Base-by-base conservation (phyloP, 345 rosid species). In the Diplotaxis tenuifolia region DNA sequence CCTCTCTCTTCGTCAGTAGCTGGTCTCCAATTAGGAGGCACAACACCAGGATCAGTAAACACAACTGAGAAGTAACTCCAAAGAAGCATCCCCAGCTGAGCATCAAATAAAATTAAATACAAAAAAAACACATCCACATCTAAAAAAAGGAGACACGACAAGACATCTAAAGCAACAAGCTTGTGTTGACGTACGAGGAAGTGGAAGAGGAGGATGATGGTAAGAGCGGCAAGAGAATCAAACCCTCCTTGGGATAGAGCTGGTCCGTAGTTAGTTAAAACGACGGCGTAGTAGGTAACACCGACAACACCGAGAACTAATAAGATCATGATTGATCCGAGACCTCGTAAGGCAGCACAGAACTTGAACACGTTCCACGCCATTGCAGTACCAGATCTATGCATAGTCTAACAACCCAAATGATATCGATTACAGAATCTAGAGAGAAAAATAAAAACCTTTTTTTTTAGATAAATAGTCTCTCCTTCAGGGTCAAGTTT, bases 31-130 rank as follows among this genome's bases (percentile, higher is more conserved):
- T 87, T 96, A 22, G 89, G 90, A 32, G 99, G 98, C 70, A 92
- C 99, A 29, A 83, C 60, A 74, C 99, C 99, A 7, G 99, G 95
- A 82, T 96, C 96, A 15, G 98, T 92, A 27, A 92, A 83, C 42
- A 96, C 99, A 83, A 86, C 97, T 6, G 98, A 86, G 80, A 90
- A 96, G 83, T 96, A 96, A 77, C 99, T 92, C 98, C 99, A 92
- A 10, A 92, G 74, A 16, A 96, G 83, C 98, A 92, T 89, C 72
- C 54, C 87, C 77, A 92, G 77, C n/a, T n/a, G n/a, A n/a, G n/a
- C n/a, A n/a, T n/a, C n/a, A n/a, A n/a, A n/a, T n/a, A n/a, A n/a
- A n/a, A n/a, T n/a, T n/a, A n/a, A n/a, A n/a, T n/a, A n/a, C n/a
- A n/a, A n/a, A n/a, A n/a, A n/a, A n/a, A n/a, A n/a, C n/a, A n/a